Evolutionary conservation across 768 basidiomycete species (phyloP).

Genomic region (Tulasnella sp.): DNA sequence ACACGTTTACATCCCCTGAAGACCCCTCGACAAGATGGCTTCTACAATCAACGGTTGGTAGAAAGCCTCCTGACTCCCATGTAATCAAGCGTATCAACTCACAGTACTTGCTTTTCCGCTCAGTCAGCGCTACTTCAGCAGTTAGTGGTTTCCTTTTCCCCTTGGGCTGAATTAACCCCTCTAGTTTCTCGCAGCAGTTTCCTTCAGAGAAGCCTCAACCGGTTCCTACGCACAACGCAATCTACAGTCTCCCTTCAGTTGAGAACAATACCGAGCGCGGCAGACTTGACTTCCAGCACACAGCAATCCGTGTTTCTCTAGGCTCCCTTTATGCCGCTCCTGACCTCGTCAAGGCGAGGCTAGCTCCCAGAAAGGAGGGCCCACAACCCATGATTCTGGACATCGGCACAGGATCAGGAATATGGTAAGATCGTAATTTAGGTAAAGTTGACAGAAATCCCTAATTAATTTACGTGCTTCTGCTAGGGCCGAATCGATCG

Average conservation of each 20-base stretch:
- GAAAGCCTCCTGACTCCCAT: neutral
- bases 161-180: neutral
- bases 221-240: neutral
- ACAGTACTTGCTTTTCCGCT: neutral
- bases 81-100: neutral
- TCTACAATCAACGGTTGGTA: neutral
- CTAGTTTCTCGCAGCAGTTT: neutral
- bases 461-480: neutral
- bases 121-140: neutral
- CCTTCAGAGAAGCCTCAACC: neutral
- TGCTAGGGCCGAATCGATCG: constrained; percentile 20
- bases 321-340: constrained; percentile 15
- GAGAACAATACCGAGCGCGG: neutral
- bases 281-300: constrained; percentile 7
- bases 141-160: neutral
- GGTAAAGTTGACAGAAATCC: neutral
- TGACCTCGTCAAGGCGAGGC: neutral
- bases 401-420: constrained; percentile 12
- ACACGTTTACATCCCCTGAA: neutral
- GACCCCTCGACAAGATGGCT: neutral
- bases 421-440: neutral
- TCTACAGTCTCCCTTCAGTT: constrained; percentile 2
- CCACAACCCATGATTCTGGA: neutral
- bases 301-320: neutral
- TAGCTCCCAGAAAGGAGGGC: neutral